These are phyloP conservation scores for Torrubiellomyces zombiae DNA, from an alignment of 2,329 filamentous ascomycete genomes.

Conservation along the genomic window DNA sequence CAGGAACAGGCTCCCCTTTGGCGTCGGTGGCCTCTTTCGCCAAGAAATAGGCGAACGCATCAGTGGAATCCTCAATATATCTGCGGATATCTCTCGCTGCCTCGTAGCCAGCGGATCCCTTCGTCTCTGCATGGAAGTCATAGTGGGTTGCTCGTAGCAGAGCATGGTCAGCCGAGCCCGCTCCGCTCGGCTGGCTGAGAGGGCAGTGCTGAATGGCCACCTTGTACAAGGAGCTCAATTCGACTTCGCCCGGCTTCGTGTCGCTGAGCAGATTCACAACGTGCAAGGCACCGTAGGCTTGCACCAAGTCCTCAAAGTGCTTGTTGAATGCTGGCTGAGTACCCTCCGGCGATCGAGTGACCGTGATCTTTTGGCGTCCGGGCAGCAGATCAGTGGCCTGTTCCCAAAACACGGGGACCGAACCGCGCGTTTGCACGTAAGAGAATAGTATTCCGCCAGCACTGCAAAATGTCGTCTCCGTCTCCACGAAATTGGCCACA, in stretches of 20 bases:
- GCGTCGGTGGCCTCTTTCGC: constrained; percentile 52
- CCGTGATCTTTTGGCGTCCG: constrained; percentile 82
- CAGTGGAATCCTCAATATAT: constrained; percentile 62
- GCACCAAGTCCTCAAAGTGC: constrained; percentile 77
- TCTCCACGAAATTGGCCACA: constrained; percentile 97
- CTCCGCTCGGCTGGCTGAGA: constrained; percentile 42
- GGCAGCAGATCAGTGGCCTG: constrained; percentile 76
- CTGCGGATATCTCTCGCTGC: constrained; percentile 71
- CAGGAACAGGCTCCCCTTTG: constrained; percentile 21
- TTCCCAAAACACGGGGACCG: constrained; percentile 95
- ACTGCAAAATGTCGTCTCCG: constrained; percentile 82
- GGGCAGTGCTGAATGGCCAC: constrained; percentile 61
- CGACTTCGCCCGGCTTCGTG: constrained; percentile 69
- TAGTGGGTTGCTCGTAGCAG: constrained; percentile 73
- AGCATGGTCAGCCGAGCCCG: constrained; percentile 47
- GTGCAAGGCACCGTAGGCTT: constrained; percentile 79
- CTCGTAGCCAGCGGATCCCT: constrained; percentile 72
- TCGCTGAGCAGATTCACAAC: constrained; percentile 89
- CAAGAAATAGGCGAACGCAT: constrained; percentile 85
- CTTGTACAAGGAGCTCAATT: constrained; percentile 66
- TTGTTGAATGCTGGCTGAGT: constrained; percentile 91
- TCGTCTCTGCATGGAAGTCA: constrained; percentile 91
- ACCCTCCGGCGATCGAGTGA: constrained; percentile 77
- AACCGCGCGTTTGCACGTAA: constrained; percentile 83
- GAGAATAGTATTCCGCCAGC: constrained; percentile 69